phyloP scores from a whole-genome alignment of 306 rosid species.

The Mimosa bimucronata region DNA sequence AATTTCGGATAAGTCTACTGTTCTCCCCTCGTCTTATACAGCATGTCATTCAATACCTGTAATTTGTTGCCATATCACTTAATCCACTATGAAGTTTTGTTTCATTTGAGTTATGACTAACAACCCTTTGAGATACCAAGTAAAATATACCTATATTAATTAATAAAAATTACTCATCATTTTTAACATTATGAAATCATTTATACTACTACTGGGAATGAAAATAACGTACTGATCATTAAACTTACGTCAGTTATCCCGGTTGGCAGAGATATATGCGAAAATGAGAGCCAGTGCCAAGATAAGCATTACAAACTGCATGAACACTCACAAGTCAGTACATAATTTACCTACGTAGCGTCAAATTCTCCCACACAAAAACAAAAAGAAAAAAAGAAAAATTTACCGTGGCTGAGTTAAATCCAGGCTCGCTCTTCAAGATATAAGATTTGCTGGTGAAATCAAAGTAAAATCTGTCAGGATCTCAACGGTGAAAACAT shows the following conservation, averaged over 20 bases:
- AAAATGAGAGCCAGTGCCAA: constrained; percentile 55
- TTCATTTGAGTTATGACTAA: background rate
- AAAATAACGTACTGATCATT: background rate
- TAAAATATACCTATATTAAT: background rate
- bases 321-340: constrained; percentile 34
- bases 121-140: background rate
- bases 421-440: constrained; percentile 41
- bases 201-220: background rate
- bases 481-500: constrained; percentile 12
- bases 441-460: constrained; percentile 68
- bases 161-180: background rate
- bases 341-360: constrained; percentile 15
- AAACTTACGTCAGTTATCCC: constrained; percentile 54
- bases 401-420: constrained; percentile 59
- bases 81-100: no score
- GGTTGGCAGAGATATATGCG: constrained; percentile 61
- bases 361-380: background rate
- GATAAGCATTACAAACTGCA: constrained; percentile 68
- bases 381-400: constrained; percentile 15
- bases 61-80: background rate
- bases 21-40: background rate
- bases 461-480: constrained; percentile 42
- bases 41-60: background rate
- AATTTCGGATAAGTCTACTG: no score
- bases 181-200: background rate